Percentiles rank a stretch among this genome's conserved stretches.
Conservation (phyloP, 441 rosid species). For the Populus hybrid region DNA sequence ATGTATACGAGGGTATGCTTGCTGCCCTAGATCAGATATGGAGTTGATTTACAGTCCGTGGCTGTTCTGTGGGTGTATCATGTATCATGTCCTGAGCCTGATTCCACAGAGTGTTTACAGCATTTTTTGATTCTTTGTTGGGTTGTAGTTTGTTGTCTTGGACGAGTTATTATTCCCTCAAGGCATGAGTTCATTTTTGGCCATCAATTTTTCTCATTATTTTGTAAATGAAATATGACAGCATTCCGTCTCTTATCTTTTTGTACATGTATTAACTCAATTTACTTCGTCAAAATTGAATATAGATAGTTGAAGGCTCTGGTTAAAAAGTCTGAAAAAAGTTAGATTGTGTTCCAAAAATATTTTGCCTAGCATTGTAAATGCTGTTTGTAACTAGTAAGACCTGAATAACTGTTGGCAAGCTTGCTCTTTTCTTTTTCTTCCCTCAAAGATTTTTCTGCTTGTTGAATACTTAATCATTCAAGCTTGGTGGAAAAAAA, state of each 20-base stretch:
- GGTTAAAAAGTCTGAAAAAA: not conserved
- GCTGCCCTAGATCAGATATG: slow-evolving; percentile 15
- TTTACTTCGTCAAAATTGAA: not conserved
- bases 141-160: slow-evolving; percentile 6
- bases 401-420: not conserved
- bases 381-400: not conserved
- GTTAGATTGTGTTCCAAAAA: not conserved
- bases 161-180: slow-evolving; percentile 19
- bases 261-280: slow-evolving; percentile 3
- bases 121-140: not conserved
- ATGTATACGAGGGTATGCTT: slow-evolving; percentile 12
- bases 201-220: not conserved
- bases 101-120: not conserved
- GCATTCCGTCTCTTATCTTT: slow-evolving; percentile 23
- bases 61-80: slow-evolving; percentile 35
- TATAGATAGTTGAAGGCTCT: not conserved
- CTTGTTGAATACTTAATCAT: not conserved
- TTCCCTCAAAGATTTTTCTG: not conserved
- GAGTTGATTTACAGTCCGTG: slow-evolving; percentile 11
- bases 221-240: slow-evolving; percentile 18
- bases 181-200: slow-evolving; percentile 37
- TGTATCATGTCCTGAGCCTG: slow-evolving; percentile 14
- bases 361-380: not conserved
- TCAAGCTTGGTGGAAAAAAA: not conserved
- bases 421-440: not conserved